These are phyloP conservation scores for Neoboletus brunneissimus DNA, from an alignment of 768 basidiomycete genomes.

Conservation along the genomic window DNA sequence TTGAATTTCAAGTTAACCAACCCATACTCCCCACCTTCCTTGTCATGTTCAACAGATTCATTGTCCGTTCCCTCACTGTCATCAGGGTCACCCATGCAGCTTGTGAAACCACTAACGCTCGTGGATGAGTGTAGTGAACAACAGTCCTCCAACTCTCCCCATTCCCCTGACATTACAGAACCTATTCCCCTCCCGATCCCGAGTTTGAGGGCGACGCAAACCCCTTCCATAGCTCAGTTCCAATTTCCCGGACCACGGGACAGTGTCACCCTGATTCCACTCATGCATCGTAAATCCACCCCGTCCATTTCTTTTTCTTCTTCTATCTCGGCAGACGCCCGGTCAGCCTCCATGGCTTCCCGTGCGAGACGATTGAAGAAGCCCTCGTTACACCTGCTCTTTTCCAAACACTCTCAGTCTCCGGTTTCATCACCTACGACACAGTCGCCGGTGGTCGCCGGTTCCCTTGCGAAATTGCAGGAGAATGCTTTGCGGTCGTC, in stretches of 20 bases:
- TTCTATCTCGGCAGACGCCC: slow-evolving; percentile 33
- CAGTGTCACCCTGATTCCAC: slow-evolving; percentile 27
- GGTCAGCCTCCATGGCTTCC: slow-evolving; percentile 35
- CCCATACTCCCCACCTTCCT: slow-evolving; percentile 41
- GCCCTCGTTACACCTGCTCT: slow-evolving; percentile 66
- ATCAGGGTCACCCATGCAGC: slow-evolving; percentile 38
- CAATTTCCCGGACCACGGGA: slow-evolving; percentile 47
- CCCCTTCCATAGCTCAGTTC: slow-evolving; percentile 26
- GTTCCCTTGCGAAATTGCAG: slow-evolving; percentile 8
- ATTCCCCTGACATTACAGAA: slow-evolving; percentile 32
- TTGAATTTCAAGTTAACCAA: slow-evolving; percentile 28
- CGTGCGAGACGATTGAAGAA: slow-evolving; percentile 49
- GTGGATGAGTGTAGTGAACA: slow-evolving; percentile 30
- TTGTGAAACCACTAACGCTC: slow-evolving; percentile 39
- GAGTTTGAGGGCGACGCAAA: slow-evolving; percentile 20
- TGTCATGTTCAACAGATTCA: slow-evolving; percentile 61
- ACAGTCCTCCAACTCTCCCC: slow-evolving; percentile 22
- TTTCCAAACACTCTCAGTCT: slow-evolving; percentile 61
- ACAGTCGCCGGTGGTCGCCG: slow-evolving; percentile 24
- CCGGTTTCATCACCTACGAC: slow-evolving; percentile 36
- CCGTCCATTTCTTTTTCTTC: slow-evolving; percentile 34
- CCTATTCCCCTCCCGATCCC: slow-evolving; percentile 26
- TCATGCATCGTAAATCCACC: slow-evolving; percentile 37
- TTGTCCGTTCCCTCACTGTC: slow-evolving; percentile 52
- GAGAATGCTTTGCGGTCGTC: slow-evolving; percentile 26